Base-by-base conservation (phyloP, 2,329 filamentous ascomycete species). In the Ophiobolus disseminans region DNA sequence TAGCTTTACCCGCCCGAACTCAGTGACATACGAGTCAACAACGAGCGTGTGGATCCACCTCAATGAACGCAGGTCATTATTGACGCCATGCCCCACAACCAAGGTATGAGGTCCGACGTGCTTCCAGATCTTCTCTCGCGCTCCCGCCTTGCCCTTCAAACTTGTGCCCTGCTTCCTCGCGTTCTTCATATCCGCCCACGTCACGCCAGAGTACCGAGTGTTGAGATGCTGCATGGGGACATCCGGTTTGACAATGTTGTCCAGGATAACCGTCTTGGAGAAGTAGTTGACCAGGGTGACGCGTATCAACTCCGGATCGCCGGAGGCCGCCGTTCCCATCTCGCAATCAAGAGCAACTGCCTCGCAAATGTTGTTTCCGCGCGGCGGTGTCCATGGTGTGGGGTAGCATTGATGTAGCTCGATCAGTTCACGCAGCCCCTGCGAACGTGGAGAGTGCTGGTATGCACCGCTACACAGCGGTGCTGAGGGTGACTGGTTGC, bases 301-400 rank as follows among this genome's bases (percentile, higher is more conserved):
- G 3, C 81, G 79, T 48, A 85, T 81, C 6, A 84, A 66, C 51
- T 84, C 80, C 0, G 68, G 63, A 8, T 83, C 79, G 5, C 77
- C 75, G 4, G 66, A 67, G 7, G 58, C 55, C 1, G 77, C 68
- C 0, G 70, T 75, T 13, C 81, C 81, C 80, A 84, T 83, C 54
- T 84, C 81, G 53, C 82, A 84, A 51, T 83, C 81, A 3, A 85
- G 66, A 0, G 76, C 79, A 3, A 84, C 75, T 7, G 52, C 52
- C 14, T 20, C 41, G 25, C 53, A 53, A 20, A 49, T 41, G 11
- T 35, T 30, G 16, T 20, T 45, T 1, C 13, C 19, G 5, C 26
- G 13, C 20, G 9, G 21, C 3, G 14, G 28, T 19, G 22, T 11
- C 14, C 34, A 2, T 9, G 53, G 55, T 7, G 58, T 62, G 5